Conservation (phyloP, 2,329 filamentous ascomycete genomes). For the Cladosporium velox region DNA sequence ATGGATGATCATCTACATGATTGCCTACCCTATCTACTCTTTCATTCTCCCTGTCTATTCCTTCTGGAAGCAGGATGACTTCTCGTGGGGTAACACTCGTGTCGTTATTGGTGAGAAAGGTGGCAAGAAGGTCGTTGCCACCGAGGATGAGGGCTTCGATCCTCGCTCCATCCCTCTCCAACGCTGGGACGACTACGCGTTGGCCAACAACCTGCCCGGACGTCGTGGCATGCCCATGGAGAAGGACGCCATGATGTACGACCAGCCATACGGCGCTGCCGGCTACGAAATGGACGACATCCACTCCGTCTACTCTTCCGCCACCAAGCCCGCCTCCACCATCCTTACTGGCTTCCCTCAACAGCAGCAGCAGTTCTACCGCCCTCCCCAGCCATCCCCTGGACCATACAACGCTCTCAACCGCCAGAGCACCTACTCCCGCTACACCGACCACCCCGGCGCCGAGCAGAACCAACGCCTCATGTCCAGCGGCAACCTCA, state of each 20-base stretch:
- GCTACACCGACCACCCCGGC: slow-evolving; percentile 62
- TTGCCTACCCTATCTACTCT: slow-evolving; percentile 94
- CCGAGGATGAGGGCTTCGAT: slow-evolving; percentile 82
- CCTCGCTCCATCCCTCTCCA: slow-evolving; percentile 91
- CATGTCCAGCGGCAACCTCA: slow-evolving; percentile 62
- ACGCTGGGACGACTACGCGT: slow-evolving; percentile 95
- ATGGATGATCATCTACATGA: slow-evolving; percentile 98
- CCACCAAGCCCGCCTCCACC: slow-evolving; percentile 80
- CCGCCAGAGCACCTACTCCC: slow-evolving; percentile 73
- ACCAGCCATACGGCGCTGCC: slow-evolving; percentile 42
- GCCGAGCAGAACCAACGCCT: slow-evolving; percentile 48
- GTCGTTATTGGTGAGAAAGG: slow-evolving; percentile 95
- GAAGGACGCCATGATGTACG: slow-evolving; percentile 48
- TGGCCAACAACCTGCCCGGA: slow-evolving; percentile 82
- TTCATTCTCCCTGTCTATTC: slow-evolving; percentile 92
- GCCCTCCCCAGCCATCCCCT: slow-evolving; percentile 73
- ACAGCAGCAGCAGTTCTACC: slow-evolving; percentile 47
- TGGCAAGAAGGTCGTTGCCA: slow-evolving; percentile 83
- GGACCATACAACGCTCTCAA: slow-evolving; percentile 68
- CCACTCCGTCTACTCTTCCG: slow-evolving; percentile 92
- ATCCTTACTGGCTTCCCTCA: slow-evolving; percentile 76
- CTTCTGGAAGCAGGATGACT: slow-evolving; percentile 99
- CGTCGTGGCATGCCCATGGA: slow-evolving; percentile 73
- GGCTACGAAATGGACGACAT: slow-evolving; percentile 98
- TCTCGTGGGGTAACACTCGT: slow-evolving; percentile 98